Evolutionary conservation across 2,329 filamentous ascomycete genomes (phyloP).

Genomic region (Nothopassalora personata): DNA sequence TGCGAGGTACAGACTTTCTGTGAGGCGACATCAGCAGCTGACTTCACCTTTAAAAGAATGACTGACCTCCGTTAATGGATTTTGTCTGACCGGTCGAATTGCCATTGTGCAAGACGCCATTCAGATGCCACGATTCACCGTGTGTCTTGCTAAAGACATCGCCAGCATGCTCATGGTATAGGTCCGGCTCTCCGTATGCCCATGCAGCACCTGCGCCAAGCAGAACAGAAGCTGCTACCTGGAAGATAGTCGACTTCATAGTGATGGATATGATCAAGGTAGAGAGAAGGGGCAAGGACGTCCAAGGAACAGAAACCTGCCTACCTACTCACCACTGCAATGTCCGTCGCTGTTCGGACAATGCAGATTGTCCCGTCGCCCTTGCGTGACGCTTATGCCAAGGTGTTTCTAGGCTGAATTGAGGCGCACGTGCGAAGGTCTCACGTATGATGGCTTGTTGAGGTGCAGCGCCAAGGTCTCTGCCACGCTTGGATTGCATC

Average conservation of each 20-base stretch:
- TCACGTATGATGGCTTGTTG: neutral
- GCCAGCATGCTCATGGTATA: slow-evolving; percentile 20
- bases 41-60: neutral
- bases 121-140: slow-evolving; percentile 3
- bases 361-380: neutral
- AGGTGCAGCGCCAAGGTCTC: neutral
- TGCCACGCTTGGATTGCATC: slow-evolving; percentile 32
- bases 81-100: slow-evolving; percentile 16
- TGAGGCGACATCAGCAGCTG: neutral
- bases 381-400: slow-evolving; percentile 10
- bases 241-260: slow-evolving; percentile 1
- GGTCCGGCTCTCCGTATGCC: slow-evolving; percentile 14
- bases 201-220: slow-evolving; percentile 6
- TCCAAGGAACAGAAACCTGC: neutral
- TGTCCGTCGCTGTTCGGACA: neutral
- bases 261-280: neutral
- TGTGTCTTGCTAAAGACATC: slow-evolving; percentile 15
- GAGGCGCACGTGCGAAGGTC: neutral
- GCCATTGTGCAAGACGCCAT: slow-evolving; percentile 16
- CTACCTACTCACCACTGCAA: neutral
- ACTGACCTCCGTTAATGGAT: slow-evolving; percentile 14
- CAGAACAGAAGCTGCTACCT: slow-evolving; percentile 6
- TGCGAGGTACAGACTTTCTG: slow-evolving; percentile 22
- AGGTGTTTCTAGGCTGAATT: slow-evolving; percentile 3
- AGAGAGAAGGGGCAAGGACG: neutral